These are phyloP conservation scores for Russula foetens DNA, from an alignment of 768 basidiomycete species.

Conservation along the genomic window DNA sequence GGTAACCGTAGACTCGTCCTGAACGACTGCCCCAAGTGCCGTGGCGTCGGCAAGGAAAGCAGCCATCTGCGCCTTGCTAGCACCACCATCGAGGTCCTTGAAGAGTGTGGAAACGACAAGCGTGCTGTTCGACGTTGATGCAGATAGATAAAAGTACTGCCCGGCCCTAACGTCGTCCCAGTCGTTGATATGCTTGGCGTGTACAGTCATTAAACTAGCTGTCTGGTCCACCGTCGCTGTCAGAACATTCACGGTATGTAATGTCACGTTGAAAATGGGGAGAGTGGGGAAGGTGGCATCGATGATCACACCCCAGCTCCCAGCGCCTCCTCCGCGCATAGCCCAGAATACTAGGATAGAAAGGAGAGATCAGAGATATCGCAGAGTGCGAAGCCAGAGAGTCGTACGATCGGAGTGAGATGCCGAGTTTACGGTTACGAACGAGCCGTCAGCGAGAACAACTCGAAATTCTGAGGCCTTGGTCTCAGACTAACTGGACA, in stretches of 20 bases:
- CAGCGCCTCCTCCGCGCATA: constrained; percentile 21
- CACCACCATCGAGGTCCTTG: constrained; percentile 16
- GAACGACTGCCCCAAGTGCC: constrained; percentile 18
- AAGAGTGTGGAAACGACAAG: constrained; percentile 18
- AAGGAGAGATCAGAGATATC: background rate
- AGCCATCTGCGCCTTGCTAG: constrained; percentile 14
- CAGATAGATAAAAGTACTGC: constrained; percentile 27
- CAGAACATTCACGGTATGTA: constrained; percentile 25
- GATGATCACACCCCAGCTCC: constrained; percentile 34
- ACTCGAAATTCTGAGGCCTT: background rate
- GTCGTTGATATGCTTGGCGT: constrained; percentile 10
- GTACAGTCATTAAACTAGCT: constrained; percentile 28
- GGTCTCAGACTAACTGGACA: background rate
- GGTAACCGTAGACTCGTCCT: constrained; percentile 4
- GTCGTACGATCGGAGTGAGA: constrained; percentile 10
- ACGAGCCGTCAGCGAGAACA: constrained; percentile 8
- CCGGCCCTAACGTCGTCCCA: background rate
- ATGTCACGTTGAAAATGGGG: constrained; percentile 28
- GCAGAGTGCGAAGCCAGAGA: background rate
- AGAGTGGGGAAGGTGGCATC: constrained; percentile 30
- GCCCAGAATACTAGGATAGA: constrained; percentile 21
- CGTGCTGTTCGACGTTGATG: constrained; percentile 2
- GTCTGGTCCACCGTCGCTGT: constrained; percentile 31
- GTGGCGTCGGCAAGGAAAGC: constrained; percentile 9
- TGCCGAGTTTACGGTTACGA: background rate